Base-by-base conservation (phyloP, 1,284 basidiomycete species). In the Cerioporus squamosus region DNA sequence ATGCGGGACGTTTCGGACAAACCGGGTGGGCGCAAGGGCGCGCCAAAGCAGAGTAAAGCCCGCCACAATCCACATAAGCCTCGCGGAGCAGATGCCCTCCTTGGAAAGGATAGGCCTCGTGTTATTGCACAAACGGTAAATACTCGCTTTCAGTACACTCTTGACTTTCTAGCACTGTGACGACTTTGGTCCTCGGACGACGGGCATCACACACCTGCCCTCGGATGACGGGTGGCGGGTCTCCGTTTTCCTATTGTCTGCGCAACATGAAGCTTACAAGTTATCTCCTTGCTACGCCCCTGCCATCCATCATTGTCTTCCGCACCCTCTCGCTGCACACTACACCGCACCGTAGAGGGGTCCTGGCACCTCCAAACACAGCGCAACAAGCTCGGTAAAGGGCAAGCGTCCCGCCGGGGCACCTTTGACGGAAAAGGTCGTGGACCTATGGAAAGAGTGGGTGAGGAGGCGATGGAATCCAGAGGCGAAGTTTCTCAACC, bases 371-470 rank as follows among this genome's bases (percentile, higher is more conserved):
- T 3, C 33, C 33, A 36, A 10, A 36, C 9, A 10, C 33, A 36
- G 12, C 10, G 33, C 8, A 10, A 10, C 33, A 3, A 36, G 33
- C 14, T 36, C 12, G 14, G 12, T 10, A 29, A 29, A 29, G 26
- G 26, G 26, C 17, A 81, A 82, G 62, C 77, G 36, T 18, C 23
- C 23, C 29, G 38, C 7, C 29, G 38, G 38, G 20, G 38, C 18
- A 9, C 49, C 58, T 31, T 51, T 63, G 24, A 54, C 66, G 44
- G 61, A 61, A 55, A 84, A 79, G 63, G 68, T 77, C 24, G 72
- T 91, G 22, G 87, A 90, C 55, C 72, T 83, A 26, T 91, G 90
- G 87, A 81, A 81, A 68, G 81, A 89, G 66, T 81, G 93, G 67
- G 86, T 94, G 29, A 75, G 84, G 60, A 83, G 78, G 60, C 81